These are phyloP conservation scores for Albatrellus ellisii DNA, from an alignment of 768 basidiomycete genomes.

Conservation along the genomic window DNA sequence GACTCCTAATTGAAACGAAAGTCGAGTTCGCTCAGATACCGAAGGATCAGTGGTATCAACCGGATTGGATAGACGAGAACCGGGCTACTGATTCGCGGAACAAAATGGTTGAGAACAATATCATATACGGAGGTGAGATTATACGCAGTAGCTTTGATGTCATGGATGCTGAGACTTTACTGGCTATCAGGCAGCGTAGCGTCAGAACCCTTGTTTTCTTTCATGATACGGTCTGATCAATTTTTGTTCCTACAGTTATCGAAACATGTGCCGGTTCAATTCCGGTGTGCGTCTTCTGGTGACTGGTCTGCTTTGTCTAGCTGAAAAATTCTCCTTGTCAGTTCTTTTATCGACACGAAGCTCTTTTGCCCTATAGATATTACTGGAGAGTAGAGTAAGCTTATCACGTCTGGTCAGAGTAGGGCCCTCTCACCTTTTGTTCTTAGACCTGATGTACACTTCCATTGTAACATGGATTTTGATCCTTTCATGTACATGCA, in stretches of 20 bases:
- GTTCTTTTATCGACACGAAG: conserved; percentile 54
- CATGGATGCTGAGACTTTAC: conserved; percentile 11
- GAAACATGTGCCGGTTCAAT: conserved; percentile 73
- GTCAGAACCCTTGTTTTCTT: conserved; percentile 30
- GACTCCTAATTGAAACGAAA: conserved; percentile 19
- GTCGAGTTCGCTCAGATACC: conserved; percentile 47
- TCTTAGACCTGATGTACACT: conserved; percentile 54
- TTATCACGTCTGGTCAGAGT: background rate
- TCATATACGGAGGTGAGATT: conserved; percentile 40
- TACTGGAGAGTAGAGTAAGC: conserved; percentile 65
- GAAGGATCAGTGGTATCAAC: conserved; percentile 55
- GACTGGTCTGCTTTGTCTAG: no score
- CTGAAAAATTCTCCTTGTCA: background rate
- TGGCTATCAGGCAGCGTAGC: conserved; percentile 13
- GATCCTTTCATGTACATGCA: conserved; percentile 53
- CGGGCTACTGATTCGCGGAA: conserved; percentile 38
- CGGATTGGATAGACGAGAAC: conserved; percentile 60
- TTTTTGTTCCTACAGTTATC: conserved; percentile 31
- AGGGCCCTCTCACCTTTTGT: background rate
- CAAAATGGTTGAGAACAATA: conserved; percentile 33
- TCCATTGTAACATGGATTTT: conserved; percentile 54
- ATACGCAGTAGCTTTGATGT: conserved; percentile 11
- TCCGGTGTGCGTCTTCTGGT: conserved; percentile 34
- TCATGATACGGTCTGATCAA: background rate
- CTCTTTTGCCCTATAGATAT: conserved; percentile 55